Evolutionary conservation across 768 basidiomycete species (phyloP), one percentile per base, ranked within the genome.

Genomic region (Boletus edulis): DNA sequence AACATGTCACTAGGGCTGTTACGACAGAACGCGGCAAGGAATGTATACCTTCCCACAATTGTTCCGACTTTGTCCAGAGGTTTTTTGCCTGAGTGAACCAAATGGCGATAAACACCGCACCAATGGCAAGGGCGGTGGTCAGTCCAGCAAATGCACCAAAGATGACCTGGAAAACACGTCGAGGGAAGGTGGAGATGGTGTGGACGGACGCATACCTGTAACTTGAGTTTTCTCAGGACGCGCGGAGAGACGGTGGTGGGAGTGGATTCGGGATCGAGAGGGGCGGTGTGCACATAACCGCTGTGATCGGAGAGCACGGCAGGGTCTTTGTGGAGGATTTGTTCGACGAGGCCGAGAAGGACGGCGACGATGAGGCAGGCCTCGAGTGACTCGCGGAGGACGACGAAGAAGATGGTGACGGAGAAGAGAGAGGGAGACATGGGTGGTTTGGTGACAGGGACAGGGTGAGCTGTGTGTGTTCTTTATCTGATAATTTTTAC

Each of bases 361-460:
- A 96, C 92, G 7, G 92, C 90, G 69, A 98, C 75, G 79, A 98
- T 92, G 76, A 98, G 89, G 40, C 84, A 85, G 5, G 92, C 90
- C 77, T 97, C 94, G 58, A 97, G 81, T 5, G 92, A 90, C 81
- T 97, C 94, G 67, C 94, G 84, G 72, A 96, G 94, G 74, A 95
- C 85, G 74, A 97, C 94, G 81, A 98, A 94, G 78, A 94, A 97
- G 62, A 98, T 93, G 65, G 93, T 85, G 52, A 95, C 81, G 56
- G 89, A 91, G 74, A 97, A 97, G 53, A 94, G 24, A 12, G 34
- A 35, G 34, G 34, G 34, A 6, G 58, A 0, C 58, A 62, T 62
- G 38, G 29, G 29, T 29, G 29, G 8, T 29, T 29, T 29, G 2
- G 29, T 9, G 34, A 14, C 34, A 35, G 34, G 34, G 34, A 35